These are phyloP conservation scores for Diaporthe sp. DNA, from an alignment of 2,329 filamentous ascomycete genomes.

Conservation along the genomic window DNA sequence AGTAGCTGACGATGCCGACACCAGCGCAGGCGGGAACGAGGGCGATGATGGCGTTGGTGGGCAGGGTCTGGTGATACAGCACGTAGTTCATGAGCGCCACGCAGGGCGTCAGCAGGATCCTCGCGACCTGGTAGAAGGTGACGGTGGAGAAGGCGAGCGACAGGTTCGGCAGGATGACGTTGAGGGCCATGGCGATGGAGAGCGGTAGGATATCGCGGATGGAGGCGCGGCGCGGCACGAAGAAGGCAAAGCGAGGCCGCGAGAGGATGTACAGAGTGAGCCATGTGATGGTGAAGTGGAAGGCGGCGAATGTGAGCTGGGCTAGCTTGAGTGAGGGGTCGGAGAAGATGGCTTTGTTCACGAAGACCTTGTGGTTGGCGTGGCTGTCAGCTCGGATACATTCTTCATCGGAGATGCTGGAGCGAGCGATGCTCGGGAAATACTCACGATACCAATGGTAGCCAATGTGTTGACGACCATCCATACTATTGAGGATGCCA, in stretches of 20 bases:
- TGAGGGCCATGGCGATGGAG: constrained; percentile 76
- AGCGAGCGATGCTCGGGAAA: background rate
- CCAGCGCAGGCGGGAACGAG: constrained; percentile 74
- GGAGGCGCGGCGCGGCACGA: constrained; percentile 68
- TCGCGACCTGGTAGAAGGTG: constrained; percentile 79
- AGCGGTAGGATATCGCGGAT: constrained; percentile 73
- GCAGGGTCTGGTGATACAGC: constrained; percentile 70
- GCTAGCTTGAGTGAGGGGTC: constrained; percentile 72
- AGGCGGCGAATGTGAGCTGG: constrained; percentile 76
- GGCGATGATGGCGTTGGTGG: constrained; percentile 65
- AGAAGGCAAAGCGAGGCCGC: constrained; percentile 69
- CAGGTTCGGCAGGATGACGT: constrained; percentile 78
- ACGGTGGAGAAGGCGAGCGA: constrained; percentile 77
- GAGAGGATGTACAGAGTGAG: constrained; percentile 74
- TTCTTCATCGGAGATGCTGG: background rate
- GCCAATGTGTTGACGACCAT: constrained; percentile 73
- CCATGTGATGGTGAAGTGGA: constrained; percentile 78
- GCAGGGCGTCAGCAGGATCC: constrained; percentile 75
- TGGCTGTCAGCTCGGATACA: constrained; percentile 21
- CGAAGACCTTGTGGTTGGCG: constrained; percentile 68
- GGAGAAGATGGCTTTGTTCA: constrained; percentile 79
- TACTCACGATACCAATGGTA: constrained; percentile 72
- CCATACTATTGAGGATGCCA: constrained; percentile 63
- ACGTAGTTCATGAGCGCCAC: constrained; percentile 76
- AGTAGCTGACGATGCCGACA: constrained; percentile 77